Percentiles rank a stretch among this genome's conserved stretches.
phyloP scores from a whole-genome alignment of 2,329 filamentous ascomycete genomes.

The Sphaerulina musiva region DNA sequence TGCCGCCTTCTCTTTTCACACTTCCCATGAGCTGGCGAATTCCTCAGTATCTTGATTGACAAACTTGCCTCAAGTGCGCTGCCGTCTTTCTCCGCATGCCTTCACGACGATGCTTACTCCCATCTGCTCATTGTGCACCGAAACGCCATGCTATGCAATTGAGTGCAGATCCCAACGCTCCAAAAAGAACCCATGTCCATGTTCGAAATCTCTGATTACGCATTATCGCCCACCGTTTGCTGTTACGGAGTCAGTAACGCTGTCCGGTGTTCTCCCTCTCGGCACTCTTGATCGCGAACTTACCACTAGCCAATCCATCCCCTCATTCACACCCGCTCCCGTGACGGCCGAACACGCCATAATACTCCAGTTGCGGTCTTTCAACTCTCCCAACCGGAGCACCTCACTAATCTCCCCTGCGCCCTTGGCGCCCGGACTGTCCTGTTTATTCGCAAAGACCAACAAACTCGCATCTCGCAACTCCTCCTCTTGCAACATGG shows the following conservation, averaged over 20 bases:
- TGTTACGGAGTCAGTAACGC: conserved; percentile 10
- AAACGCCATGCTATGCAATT: conserved; percentile 10
- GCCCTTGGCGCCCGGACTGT: conserved; percentile 92
- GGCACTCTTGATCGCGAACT: conserved; percentile 31
- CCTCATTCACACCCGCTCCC: conserved; percentile 87
- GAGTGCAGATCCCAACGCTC: conserved; percentile 2
- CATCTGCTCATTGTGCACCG: not conserved
- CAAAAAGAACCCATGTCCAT: not conserved
- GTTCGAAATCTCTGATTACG: conserved; percentile 7
- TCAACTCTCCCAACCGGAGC: conserved; percentile 77
- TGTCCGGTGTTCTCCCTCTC: not conserved
- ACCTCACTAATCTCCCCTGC: conserved; percentile 96
- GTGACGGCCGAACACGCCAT: conserved; percentile 96
- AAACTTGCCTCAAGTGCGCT: conserved; percentile 2
- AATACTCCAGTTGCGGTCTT: conserved; percentile 98
- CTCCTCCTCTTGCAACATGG: conserved; percentile 97
- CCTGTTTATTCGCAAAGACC: conserved; percentile 98
- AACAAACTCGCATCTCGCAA: conserved; percentile 84
- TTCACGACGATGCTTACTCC: conserved; percentile 6
- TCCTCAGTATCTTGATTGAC: not conserved
- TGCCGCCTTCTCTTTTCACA: not conserved
- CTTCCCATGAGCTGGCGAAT: not conserved
- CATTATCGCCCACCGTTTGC: conserved; percentile 26
- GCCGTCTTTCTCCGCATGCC: conserved; percentile 10
- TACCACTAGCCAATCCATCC: conserved; percentile 98